Base-by-base conservation (phyloP, 2,329 filamentous ascomycete genomes). In the Alternaria arbusti region DNA sequence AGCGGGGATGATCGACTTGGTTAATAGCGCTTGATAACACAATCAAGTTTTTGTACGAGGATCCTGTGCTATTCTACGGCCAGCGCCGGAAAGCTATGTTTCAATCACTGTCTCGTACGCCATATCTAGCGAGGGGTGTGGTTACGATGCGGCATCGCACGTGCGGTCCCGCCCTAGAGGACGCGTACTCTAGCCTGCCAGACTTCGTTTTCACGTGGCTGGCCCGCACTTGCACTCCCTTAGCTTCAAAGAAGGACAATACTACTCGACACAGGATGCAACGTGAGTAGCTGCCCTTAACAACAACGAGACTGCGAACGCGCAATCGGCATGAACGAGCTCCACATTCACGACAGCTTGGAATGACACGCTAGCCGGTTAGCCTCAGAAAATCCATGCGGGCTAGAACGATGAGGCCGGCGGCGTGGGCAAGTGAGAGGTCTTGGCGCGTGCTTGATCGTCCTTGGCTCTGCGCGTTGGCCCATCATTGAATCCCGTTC, bases 401-500 rank as follows among this genome's bases (percentile, higher is more conserved):
- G 52, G 52, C 44, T 46, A 54, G 44, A 46, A 44, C 36, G 15
- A 45, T 26, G 43, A 57, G 25, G 52, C 44, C 5, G 58, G 44
- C 45, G 52, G 40, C 44, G 36, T 40, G 17, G 43, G 43, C 43
- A 12, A 45, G 17, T 20, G 20, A 45, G 17, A 55, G 36, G n/a
- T 44, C 52, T 57, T 57, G 54, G 59, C 59, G 58, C 49, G 44
- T 57, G 54, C 44, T 57, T 55, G 62, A 57, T 54, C 59, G 32
- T 25, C 30, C 49, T 52, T 52, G 49, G 49, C 49, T 52, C 49
- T 52, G 49, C 49, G 36, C 49, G 30, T 36, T 23, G 49, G 28
- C 49, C 28, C 49, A 40, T 52, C 49, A 17, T 52, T 15, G 20
- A 40, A 28, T 36, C 40, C 49, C 20, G 32, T 22, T 40, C 28